Evolutionary conservation across 192 early-diverging fungal species (phyloP).

Genomic region (Rhizophagus prolifer): DNA sequence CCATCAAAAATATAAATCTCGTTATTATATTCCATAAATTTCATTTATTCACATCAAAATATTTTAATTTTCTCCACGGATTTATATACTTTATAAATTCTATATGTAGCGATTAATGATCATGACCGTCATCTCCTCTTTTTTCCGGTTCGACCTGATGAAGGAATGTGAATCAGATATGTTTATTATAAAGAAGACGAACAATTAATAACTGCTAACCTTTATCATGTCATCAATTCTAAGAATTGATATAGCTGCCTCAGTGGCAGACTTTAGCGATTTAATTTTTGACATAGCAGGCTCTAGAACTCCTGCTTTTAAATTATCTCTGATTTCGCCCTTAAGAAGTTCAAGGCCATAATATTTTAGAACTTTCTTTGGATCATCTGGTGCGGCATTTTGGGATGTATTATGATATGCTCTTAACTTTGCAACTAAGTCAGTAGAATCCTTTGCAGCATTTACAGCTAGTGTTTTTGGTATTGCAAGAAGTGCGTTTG

Average conservation of each 20-base stretch:
- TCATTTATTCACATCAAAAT: too few species aligned
- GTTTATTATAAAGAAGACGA: neutral
- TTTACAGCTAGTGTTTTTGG: constrained; percentile 98
- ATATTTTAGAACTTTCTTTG: constrained; percentile 78
- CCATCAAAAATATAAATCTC: too few species aligned
- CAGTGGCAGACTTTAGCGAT: constrained; percentile 95
- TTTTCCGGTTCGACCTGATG: constrained; percentile 43
- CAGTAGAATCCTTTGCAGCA: constrained; percentile 97
- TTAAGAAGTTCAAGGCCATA: constrained; percentile 93
- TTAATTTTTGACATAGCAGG: constrained; percentile 98
- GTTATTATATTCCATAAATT: too few species aligned
- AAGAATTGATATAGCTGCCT: constrained; percentile 96
- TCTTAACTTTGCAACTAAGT: constrained; percentile 93
- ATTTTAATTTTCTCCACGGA: too few species aligned
- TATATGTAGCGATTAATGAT: constrained; percentile 35
- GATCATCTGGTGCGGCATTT: constrained; percentile 64
- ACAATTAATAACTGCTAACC: constrained; percentile 31
- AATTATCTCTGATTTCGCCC: constrained; percentile 89
- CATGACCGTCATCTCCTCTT: constrained; percentile 52
- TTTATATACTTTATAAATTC: too few species aligned
- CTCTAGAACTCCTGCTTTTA: constrained; percentile 92
- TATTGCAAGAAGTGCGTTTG: constrained; percentile 90
- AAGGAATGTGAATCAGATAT: neutral
- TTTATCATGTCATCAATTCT: constrained; percentile 95
- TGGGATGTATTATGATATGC: constrained; percentile 95